Evolutionary conservation across 495 filamentous ascomycete species (phyloP), one percentile per base, ranked within the genome.

Genomic region (Penicillium pancosmium): DNA sequence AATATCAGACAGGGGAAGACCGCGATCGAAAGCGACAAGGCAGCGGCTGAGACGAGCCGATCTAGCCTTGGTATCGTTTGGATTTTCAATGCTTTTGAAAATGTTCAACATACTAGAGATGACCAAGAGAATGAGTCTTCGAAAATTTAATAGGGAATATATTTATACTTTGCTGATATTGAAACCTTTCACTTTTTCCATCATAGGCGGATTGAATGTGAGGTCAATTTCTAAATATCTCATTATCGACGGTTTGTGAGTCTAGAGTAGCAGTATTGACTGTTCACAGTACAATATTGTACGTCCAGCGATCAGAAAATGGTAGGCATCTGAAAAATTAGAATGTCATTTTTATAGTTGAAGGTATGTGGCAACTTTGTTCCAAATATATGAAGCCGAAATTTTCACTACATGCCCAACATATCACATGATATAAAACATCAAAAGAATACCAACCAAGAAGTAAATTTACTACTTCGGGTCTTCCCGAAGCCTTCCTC

Each of bases 1-100:
- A 57, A 18, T 16, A 31, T 33, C 7, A 57, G 48, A 50, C 47
- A 57, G 34, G 48, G 19, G 15, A 52, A 57, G 12, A 25, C 18
- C 2, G 35, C 19, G 16, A 50, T 34, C 7, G 55, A 57, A 18
- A 52, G 35, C 16, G 23, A 36, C 12, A 57, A 44, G 16, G 55
- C 49, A n/a, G 44, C 34, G 50, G 36, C 40, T 25, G n/a, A 13
- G 23, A 31, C 38, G 35, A 46, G 40, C 25, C 40, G 9, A 18
- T 27, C 40, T 38, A 38, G 11, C 11, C 36, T n/a, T 38, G 11
- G 0, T 38, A 38, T 38, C 36, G 36, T n/a, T 38, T 3, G 12
- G 15, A 38, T 12, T 12, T 38, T 38, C 36, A 38, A n/a, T 38
- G 27, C 8, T 31, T 6, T 31, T 8, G 27, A 31, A 31, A 8